These are phyloP conservation scores for Acacia acuminata DNA, from an alignment of 306 rosid species.

Conservation along the genomic window DNA sequence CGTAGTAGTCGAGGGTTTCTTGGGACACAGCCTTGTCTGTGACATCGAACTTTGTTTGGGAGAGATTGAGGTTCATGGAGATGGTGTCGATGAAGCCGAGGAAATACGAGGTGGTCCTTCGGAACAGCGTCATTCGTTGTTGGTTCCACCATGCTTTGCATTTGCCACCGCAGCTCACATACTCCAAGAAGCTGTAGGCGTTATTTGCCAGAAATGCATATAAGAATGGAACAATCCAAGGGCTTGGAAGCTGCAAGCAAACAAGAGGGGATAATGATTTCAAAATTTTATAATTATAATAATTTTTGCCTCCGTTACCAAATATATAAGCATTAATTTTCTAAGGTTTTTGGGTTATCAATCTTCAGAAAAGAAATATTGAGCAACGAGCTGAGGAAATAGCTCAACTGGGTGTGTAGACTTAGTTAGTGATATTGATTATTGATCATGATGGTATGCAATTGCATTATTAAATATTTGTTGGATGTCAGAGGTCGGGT, in stretches of 20 bases:
- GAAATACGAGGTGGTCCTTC: slow-evolving; percentile 56
- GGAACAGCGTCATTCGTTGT: slow-evolving; percentile 52
- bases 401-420: not conserved
- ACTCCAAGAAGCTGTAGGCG: slow-evolving; percentile 48
- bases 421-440: not conserved
- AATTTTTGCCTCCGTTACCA: not conserved
- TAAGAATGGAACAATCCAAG: slow-evolving; percentile 67
- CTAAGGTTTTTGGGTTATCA: not conserved
- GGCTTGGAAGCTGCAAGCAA: slow-evolving; percentile 50
- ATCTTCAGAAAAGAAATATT: too few species aligned
- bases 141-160: slow-evolving; percentile 69
- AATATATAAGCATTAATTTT: not conserved
- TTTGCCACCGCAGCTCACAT: slow-evolving; percentile 42
- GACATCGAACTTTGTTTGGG: slow-evolving; percentile 47
- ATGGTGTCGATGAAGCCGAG: slow-evolving; percentile 55
- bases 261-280: not conserved
- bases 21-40: slow-evolving; percentile 52
- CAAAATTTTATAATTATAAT: not conserved
- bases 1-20: slow-evolving; percentile 50
- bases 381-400: too few species aligned
- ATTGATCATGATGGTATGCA: not conserved
- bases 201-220: slow-evolving; percentile 54
- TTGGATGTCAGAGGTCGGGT: not conserved
- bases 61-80: slow-evolving; percentile 45
- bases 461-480: too few species aligned